These are phyloP conservation scores for Penicillium flavigenum DNA, from an alignment of 495 filamentous ascomycete genomes.

Conservation along the genomic window DNA sequence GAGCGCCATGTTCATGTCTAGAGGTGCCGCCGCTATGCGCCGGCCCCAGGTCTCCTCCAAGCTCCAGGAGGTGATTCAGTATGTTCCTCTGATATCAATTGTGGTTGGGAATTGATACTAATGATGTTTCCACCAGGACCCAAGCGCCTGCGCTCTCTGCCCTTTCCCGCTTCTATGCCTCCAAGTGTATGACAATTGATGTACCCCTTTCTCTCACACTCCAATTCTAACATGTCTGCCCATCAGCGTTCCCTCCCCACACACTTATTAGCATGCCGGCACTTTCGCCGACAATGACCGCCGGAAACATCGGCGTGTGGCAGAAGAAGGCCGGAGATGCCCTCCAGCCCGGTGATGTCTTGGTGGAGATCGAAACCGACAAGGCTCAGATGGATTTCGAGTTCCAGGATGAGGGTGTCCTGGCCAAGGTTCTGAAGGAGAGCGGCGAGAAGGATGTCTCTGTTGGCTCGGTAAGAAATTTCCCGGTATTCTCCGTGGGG, in stretches of 20 bases:
- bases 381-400: slow-evolving; percentile 99
- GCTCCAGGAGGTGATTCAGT: slow-evolving; percentile 46
- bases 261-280: slow-evolving; percentile 97
- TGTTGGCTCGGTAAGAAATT: slow-evolving; percentile 80
- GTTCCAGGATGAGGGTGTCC: slow-evolving; percentile 95
- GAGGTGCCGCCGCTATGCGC: slow-evolving; percentile 44
- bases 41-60: slow-evolving; percentile 46
- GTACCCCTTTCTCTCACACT: slow-evolving; percentile 8
- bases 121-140: slow-evolving; percentile 31
- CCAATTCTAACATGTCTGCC: slow-evolving; percentile 26
- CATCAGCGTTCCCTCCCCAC: slow-evolving; percentile 81
- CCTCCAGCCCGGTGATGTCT: slow-evolving; percentile 89
- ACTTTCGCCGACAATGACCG: slow-evolving; percentile 94
- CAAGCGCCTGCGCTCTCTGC: slow-evolving; percentile 58
- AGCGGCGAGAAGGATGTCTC: slow-evolving; percentile 92
- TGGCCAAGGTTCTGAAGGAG: slow-evolving; percentile 94
- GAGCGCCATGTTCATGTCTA: slow-evolving; percentile 46
- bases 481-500: slow-evolving; percentile 29
- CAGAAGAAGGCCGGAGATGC: slow-evolving; percentile 93
- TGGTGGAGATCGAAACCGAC: slow-evolving; percentile 99
- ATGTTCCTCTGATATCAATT: slow-evolving; percentile 22
- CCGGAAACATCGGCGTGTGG: slow-evolving; percentile 96
- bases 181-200: slow-evolving; percentile 60
- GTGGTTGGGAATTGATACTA: slow-evolving; percentile 17
- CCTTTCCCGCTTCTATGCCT: slow-evolving; percentile 71